These are phyloP conservation scores for Penicillium alfredii DNA, from an alignment of 495 filamentous ascomycete species.

Conservation along the genomic window DNA sequence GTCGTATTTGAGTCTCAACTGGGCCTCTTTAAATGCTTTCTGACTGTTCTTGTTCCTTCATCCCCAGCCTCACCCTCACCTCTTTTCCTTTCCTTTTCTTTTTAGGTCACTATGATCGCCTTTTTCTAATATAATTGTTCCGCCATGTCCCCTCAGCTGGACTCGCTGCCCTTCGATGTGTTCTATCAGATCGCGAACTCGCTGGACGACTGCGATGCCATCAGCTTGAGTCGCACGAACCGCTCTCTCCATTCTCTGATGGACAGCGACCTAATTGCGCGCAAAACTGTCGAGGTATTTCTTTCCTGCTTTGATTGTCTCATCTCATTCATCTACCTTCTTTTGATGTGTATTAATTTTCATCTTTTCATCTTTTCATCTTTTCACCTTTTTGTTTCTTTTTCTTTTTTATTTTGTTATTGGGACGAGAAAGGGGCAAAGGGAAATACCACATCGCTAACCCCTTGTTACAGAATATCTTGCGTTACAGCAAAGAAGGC, in stretches of 20 bases:
- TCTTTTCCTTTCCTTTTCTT: not conserved
- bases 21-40: too few species aligned
- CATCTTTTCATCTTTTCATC: too few species aligned
- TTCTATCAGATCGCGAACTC: conserved; percentile 49
- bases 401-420: too few species aligned
- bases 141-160: conserved; percentile 28
- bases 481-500: conserved; percentile 54
- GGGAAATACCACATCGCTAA: conserved; percentile 4
- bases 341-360: too few species aligned
- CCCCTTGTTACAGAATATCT: conserved; percentile 39
- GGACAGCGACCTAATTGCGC: conserved; percentile 56
- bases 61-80: too few species aligned
- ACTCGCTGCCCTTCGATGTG: conserved; percentile 57
- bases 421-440: not conserved
- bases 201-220: conserved; percentile 39
- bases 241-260: conserved; percentile 48
- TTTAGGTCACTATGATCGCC: not conserved
- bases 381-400: too few species aligned
- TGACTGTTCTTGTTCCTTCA: too few species aligned
- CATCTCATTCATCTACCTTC: too few species aligned
- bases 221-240: conserved; percentile 45
- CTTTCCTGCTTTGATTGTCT: too few species aligned
- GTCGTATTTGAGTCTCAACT: too few species aligned
- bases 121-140: conserved; percentile 14
- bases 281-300: conserved; percentile 55